Percentiles rank a stretch among this genome's conserved stretches.
Evolutionary conservation across 768 basidiomycete species (phyloP).

Genomic region (Boletus vinaceobasis): DNA sequence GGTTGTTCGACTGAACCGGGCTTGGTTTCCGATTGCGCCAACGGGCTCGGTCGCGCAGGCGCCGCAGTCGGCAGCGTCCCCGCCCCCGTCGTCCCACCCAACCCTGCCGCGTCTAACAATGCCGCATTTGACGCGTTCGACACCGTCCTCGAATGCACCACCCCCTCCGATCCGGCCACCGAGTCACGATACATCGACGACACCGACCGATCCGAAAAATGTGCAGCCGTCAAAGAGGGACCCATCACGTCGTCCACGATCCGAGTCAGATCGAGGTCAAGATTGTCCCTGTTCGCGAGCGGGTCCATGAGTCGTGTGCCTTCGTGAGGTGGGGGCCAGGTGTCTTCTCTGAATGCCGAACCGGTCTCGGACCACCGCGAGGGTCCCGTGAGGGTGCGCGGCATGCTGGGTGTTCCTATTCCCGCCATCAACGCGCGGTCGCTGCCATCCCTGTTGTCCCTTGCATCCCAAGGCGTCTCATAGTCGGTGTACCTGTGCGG

Average conservation of each 20-base stretch:
- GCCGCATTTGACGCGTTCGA: slow-evolving; percentile 22
- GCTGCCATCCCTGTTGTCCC: neutral
- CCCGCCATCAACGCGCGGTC: neutral
- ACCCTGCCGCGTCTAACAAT: slow-evolving; percentile 24
- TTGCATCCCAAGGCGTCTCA: slow-evolving; percentile 21
- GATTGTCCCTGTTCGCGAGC: neutral
- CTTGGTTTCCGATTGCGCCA: slow-evolving; percentile 7
- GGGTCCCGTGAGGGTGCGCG: neutral
- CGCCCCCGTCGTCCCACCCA: neutral
- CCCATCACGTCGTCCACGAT: slow-evolving; percentile 54
- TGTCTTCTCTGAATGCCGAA: slow-evolving; percentile 46
- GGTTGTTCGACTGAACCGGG: neutral
- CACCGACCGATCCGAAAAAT: slow-evolving; percentile 25
- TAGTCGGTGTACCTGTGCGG: slow-evolving; percentile 18
- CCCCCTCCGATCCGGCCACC: slow-evolving; percentile 1
- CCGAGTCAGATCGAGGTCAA: slow-evolving; percentile 37
- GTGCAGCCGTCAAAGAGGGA: slow-evolving; percentile 16
- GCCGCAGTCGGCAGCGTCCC: neutral
- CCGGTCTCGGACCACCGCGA: slow-evolving; percentile 36
- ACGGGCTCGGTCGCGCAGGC: slow-evolving; percentile 20
- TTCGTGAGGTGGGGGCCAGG: slow-evolving; percentile 41
- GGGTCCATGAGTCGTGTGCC: slow-evolving; percentile 23
- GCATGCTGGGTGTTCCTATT: neutral
- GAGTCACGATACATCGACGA: slow-evolving; percentile 21
- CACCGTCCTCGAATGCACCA: slow-evolving; percentile 15